Conservation (phyloP, 179 eudicot genomes). For the Beta lomatogona region DNA sequence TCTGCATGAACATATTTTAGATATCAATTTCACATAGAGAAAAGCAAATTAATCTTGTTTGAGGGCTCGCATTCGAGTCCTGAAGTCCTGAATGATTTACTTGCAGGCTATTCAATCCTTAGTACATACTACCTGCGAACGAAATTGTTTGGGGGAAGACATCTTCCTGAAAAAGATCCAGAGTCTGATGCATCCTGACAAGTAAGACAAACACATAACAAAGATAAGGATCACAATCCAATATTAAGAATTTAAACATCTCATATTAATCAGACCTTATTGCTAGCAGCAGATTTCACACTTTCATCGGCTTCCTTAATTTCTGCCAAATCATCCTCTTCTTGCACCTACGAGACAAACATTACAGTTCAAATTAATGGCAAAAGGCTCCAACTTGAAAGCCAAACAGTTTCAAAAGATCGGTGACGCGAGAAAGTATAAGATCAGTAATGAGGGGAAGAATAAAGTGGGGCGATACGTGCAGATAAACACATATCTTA, state of each 20-base stretch:
- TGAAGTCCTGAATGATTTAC: background rate
- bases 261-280: conserved; percentile 46
- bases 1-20: background rate
- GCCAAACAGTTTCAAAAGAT: conserved; percentile 15
- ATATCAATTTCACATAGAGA: background rate
- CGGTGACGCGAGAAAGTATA: conserved; percentile 3
- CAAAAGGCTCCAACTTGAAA: conserved; percentile 6
- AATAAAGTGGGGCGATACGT: background rate
- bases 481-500: background rate
- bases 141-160: conserved; percentile 29
- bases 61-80: background rate
- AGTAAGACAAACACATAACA: conserved; percentile 10
- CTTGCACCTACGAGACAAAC: conserved; percentile 61
- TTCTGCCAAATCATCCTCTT: conserved; percentile 76
- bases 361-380: background rate
- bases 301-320: conserved; percentile 70
- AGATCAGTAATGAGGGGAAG: no score
- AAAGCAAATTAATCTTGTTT: background rate
- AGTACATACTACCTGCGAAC: conserved; percentile 41
- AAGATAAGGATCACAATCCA: conserved; percentile 9
- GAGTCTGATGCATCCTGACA: conserved; percentile 56
- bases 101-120: conserved; percentile 12
- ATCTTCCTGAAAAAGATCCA: conserved; percentile 46
- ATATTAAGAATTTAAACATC: conserved; percentile 1
- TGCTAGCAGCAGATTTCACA: conserved; percentile 43